phyloP scores from a whole-genome alignment of 192 early-diverging fungal genomes.

The Coemansia sp. region DNA sequence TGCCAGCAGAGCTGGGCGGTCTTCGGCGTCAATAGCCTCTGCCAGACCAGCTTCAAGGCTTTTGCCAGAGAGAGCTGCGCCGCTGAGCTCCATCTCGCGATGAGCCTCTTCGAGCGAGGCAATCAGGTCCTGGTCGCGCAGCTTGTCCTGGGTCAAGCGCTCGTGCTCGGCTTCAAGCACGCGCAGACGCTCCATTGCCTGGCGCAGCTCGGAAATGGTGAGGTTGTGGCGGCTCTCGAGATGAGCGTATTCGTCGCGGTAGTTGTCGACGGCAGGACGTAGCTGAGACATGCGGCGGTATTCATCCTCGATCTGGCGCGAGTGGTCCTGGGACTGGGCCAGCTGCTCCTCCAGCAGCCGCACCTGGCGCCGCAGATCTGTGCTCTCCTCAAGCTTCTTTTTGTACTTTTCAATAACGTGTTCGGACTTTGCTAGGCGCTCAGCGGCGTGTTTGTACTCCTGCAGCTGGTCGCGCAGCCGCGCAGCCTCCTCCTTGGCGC shows the following conservation, averaged over 20 bases:
- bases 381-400: slow-evolving; percentile 87
- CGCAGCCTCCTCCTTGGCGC: slow-evolving; percentile 68
- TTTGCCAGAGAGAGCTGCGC: slow-evolving; percentile 33
- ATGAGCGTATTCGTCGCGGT: slow-evolving; percentile 75
- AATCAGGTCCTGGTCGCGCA: slow-evolving; percentile 74
- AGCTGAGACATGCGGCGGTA: slow-evolving; percentile 76
- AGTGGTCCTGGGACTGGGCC: slow-evolving; percentile 65
- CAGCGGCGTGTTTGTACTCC: slow-evolving; percentile 87
- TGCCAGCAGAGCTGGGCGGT: slow-evolving; percentile 42
- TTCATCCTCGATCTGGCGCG: slow-evolving; percentile 81
- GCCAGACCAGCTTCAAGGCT: slow-evolving; percentile 34
- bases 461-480: slow-evolving; percentile 87
- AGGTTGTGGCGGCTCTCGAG: slow-evolving; percentile 72
- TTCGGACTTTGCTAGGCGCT: slow-evolving; percentile 89
- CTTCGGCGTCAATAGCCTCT: slow-evolving; percentile 35
- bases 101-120: slow-evolving; percentile 75
- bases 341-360: slow-evolving; percentile 78
- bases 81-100: slow-evolving; percentile 73
- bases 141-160: slow-evolving; percentile 61
- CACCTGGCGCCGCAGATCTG: slow-evolving; percentile 75
- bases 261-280: slow-evolving; percentile 82
- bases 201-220: slow-evolving; percentile 69
- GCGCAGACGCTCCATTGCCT: slow-evolving; percentile 68
- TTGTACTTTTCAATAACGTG: slow-evolving; percentile 96
- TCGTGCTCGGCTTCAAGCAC: slow-evolving; percentile 63